Evolutionary conservation across 345 rosid species (phyloP).

Genomic region (Melaleuca alternifolia): DNA sequence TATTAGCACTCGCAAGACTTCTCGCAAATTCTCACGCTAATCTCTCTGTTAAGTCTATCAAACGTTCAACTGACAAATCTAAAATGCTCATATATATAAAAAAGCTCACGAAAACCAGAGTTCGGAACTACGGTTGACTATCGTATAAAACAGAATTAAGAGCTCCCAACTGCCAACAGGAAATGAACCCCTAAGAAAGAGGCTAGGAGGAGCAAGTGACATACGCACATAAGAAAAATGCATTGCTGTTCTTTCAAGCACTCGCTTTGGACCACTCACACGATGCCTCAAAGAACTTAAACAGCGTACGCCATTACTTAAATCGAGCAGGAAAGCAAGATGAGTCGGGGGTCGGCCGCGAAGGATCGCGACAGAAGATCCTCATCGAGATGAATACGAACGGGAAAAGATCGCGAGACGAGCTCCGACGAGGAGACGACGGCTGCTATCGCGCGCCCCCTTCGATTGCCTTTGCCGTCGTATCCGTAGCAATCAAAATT

Average conservation of each 20-base stretch:
- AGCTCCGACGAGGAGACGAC: no score
- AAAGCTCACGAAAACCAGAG: not conserved
- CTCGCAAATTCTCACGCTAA: rapidly evolving
- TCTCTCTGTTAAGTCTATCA: not conserved
- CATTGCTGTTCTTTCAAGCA: not conserved
- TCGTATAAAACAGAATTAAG: not conserved
- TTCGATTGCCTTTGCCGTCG: no score
- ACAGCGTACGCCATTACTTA: no score
- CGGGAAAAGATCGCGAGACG: no score
- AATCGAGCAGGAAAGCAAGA: no score
- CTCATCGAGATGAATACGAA: no score
- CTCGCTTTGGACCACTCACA: not conserved
- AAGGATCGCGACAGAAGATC: no score
- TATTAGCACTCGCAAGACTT: not conserved
- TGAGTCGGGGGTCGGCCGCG: no score
- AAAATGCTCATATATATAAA: not conserved
- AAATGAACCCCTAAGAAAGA: not conserved
- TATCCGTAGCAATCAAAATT: no score
- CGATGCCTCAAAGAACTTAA: not conserved
- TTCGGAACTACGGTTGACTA: not conserved
- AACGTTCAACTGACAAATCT: not conserved
- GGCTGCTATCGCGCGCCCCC: no score
- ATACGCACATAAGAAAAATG: not conserved
- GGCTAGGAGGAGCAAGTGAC: not conserved
- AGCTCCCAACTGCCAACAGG: not conserved